A percentile compares a stretch with the other conserved stretches of the same genome.
Conservation (phyloP, 2,329 filamentous ascomycete genomes). For the Scorias spongiosa region DNA sequence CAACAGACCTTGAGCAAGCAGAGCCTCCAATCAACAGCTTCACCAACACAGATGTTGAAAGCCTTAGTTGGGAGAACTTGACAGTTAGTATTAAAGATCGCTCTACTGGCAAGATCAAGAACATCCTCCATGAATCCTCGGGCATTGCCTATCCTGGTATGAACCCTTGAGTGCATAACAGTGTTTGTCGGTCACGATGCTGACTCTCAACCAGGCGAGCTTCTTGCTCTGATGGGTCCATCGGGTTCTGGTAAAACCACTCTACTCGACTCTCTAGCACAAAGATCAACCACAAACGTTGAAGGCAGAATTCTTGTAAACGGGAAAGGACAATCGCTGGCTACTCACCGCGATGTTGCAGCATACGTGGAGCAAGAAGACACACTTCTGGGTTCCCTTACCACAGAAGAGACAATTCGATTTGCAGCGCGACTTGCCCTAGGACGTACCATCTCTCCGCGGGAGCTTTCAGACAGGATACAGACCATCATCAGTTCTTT, state of each 20-base stretch:
- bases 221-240: constrained; percentile 68
- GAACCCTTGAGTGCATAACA: too few species aligned
- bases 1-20: too few species aligned
- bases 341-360: constrained; percentile 37
- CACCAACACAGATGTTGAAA: too few species aligned
- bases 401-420: constrained; percentile 58
- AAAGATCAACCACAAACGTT: constrained; percentile 35
- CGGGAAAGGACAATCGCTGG: constrained; percentile 22
- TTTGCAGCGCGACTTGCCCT: constrained; percentile 57
- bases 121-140: too few species aligned
- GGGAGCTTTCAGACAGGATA: background rate
- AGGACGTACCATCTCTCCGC: constrained; percentile 13
- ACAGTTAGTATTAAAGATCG: too few species aligned
- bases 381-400: constrained; percentile 62
- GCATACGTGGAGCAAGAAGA: constrained; percentile 79
- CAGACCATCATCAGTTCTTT: constrained; percentile 45
- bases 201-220: constrained; percentile 38
- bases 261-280: constrained; percentile 60
- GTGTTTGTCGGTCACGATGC: background rate
- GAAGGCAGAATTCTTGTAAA: constrained; percentile 44
- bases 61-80: too few species aligned
- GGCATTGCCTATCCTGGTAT: too few species aligned
- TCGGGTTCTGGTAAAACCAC: constrained; percentile 60
- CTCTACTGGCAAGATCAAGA: too few species aligned
- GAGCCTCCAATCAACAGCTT: too few species aligned